A percentile compares a stretch with the other conserved stretches of the same genome.
These are phyloP conservation scores for Teratosphaeria pseudoeucalypti DNA, from an alignment of 2,329 filamentous ascomycete species.

Conservation along the genomic window DNA sequence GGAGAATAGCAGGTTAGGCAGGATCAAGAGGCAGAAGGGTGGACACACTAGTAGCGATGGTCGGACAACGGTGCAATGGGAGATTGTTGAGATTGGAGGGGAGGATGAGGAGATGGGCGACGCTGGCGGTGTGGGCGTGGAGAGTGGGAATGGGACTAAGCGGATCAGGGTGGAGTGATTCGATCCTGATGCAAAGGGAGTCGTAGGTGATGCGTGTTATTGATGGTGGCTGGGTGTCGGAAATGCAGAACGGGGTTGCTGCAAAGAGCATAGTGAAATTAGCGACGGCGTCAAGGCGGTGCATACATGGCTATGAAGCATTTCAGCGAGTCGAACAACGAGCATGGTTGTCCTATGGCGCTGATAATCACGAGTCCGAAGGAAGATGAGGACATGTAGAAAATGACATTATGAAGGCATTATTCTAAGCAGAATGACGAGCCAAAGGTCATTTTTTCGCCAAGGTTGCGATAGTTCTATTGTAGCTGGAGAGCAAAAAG, in stretches of 20 bases:
- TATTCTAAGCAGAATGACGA: no score
- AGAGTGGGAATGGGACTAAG: constrained; percentile 7
- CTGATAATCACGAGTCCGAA: no score
- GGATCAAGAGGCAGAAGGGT: constrained; percentile 51
- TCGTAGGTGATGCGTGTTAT: background rate
- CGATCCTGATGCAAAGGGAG: background rate
- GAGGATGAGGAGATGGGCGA: constrained; percentile 7
- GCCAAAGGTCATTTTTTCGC: no score
- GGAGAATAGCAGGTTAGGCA: constrained; percentile 62
- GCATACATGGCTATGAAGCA: background rate
- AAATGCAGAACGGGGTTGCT: background rate
- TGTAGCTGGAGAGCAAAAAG: no score
- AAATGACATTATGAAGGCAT: no score
- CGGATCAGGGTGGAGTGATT: constrained; percentile 10
- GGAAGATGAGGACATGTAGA: no score
- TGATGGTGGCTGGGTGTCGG: background rate
- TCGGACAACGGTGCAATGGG: constrained; percentile 64
- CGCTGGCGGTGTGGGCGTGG: background rate
- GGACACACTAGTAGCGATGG: constrained; percentile 54
- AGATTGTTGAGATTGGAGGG: constrained; percentile 57
- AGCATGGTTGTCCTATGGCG: no score
- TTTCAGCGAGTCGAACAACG: no score
- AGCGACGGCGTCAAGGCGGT: background rate
- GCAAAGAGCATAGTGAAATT: background rate
- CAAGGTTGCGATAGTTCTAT: no score